Conservation (phyloP, 441 rosid genomes). For the Lepidium campestre region DNA sequence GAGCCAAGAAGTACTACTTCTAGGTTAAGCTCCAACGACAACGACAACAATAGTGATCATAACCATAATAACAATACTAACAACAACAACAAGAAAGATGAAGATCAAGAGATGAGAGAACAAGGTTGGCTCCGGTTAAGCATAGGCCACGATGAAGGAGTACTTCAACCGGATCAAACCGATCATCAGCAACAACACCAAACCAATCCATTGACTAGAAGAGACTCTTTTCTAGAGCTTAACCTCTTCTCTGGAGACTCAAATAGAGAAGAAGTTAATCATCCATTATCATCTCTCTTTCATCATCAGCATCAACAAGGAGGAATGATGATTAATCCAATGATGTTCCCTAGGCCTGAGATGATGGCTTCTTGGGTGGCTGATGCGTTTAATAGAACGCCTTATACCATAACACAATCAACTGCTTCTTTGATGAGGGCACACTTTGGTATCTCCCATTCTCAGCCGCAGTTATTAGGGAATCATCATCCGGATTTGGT, state of each 20-base stretch:
- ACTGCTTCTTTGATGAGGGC: constrained; percentile 49
- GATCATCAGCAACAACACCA: constrained; percentile 27
- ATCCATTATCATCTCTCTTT: constrained; percentile 43
- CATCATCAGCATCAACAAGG: constrained; percentile 45
- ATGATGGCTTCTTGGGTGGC: constrained; percentile 61
- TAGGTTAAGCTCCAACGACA: constrained; percentile 51
- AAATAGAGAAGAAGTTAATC: constrained; percentile 18
- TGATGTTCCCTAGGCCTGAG: constrained; percentile 38
- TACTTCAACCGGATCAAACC: constrained; percentile 24
- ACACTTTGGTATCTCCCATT: constrained; percentile 49
- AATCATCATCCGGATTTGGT: constrained; percentile 32
- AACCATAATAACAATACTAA: not conserved
- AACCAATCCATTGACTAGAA: constrained; percentile 19
- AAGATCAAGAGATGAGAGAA: constrained; percentile 35
- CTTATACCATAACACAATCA: constrained; percentile 36
- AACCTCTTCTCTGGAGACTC: constrained; percentile 58
- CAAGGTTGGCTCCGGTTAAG: constrained; percentile 80
- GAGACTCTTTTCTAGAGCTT: constrained; percentile 62
- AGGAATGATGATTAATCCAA: constrained; percentile 36
- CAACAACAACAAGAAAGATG: constrained; percentile 15
- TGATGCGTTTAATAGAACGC: constrained; percentile 32
- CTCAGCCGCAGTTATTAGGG: constrained; percentile 35
- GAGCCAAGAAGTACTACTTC: constrained; percentile 66
- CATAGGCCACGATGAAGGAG: constrained; percentile 41
- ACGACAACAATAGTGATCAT: not conserved